These are phyloP conservation scores for Macroventuria anomochaeta DNA, from an alignment of 2,329 filamentous ascomycete species.

Conservation along the genomic window DNA sequence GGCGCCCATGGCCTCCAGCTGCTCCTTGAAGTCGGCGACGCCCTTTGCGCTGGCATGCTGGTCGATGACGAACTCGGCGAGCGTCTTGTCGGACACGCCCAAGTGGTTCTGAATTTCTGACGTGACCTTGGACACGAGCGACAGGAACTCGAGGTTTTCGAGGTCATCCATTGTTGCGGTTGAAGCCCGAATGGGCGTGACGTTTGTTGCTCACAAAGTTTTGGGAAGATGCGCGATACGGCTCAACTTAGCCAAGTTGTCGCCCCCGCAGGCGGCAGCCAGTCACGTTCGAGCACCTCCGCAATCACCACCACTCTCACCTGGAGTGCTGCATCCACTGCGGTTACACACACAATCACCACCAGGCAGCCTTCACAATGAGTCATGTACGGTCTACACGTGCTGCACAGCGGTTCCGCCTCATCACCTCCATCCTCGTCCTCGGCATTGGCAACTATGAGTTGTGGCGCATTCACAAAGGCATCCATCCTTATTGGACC, in stretches of 20 bases:
- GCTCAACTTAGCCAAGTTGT: slow-evolving; percentile 18
- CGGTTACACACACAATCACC: neutral
- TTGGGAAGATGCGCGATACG: slow-evolving; percentile 9
- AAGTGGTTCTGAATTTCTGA: slow-evolving; percentile 94
- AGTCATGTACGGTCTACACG: slow-evolving; percentile 15
- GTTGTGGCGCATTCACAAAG: slow-evolving; percentile 34
- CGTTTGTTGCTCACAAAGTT: slow-evolving; percentile 3
- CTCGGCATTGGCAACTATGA: slow-evolving; percentile 35
- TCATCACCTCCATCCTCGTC: slow-evolving; percentile 24
- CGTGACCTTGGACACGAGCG: slow-evolving; percentile 91
- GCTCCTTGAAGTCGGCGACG: slow-evolving; percentile 75
- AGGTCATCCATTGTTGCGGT: slow-evolving; percentile 78
- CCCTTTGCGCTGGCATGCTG: slow-evolving; percentile 79
- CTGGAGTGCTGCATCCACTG: slow-evolving; percentile 2
- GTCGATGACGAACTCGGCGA: slow-evolving; percentile 95
- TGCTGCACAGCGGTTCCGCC: slow-evolving; percentile 11
- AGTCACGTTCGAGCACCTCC: slow-evolving; percentile 22
- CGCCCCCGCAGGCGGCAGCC: slow-evolving; percentile 23
- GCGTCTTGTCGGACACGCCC: slow-evolving; percentile 88
- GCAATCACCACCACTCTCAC: slow-evolving; percentile 6
- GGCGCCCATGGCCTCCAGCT: slow-evolving; percentile 76
- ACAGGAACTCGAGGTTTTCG: slow-evolving; percentile 87
- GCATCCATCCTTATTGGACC: slow-evolving; percentile 38
- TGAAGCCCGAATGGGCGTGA: slow-evolving; percentile 4
- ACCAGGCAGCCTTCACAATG: slow-evolving; percentile 15